A percentile compares a stretch with the other conserved stretches of the same genome.
These are phyloP conservation scores for Candida ficus DNA, from an alignment of 805 yeast species.

Conservation along the genomic window DNA sequence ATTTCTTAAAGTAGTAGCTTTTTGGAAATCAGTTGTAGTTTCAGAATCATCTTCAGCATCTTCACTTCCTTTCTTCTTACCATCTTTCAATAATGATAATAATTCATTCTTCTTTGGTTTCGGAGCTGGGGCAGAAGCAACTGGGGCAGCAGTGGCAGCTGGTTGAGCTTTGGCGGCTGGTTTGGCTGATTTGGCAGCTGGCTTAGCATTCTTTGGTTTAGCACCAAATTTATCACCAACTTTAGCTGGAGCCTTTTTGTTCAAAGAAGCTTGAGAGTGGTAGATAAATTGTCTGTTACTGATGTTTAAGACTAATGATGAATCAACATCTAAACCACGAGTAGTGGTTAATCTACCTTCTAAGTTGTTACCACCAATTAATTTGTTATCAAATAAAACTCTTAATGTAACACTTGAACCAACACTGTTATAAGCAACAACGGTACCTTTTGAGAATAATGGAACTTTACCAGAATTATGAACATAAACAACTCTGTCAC, in stretches of 20 bases:
- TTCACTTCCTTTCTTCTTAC: conserved; percentile 13
- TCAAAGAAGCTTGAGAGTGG: conserved; percentile 60
- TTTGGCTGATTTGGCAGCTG: neutral
- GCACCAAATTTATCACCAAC: conserved; percentile 3
- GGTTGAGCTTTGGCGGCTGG: neutral
- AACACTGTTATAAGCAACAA: conserved; percentile 65
- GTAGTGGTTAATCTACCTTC: conserved; percentile 72
- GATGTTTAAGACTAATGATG: conserved; percentile 75
- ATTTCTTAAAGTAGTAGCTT: conserved; percentile 8
- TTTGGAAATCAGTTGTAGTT: conserved; percentile 6
- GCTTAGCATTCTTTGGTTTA: neutral
- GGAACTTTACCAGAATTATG: conserved; percentile 89
- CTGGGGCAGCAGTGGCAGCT: conserved; percentile 1
- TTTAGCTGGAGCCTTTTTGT: conserved; percentile 17
- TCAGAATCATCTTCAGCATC: conserved; percentile 8
- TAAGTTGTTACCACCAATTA: conserved; percentile 77
- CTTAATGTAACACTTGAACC: conserved; percentile 54
- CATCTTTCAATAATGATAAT: conserved; percentile 38
- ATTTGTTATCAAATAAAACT: conserved; percentile 77
- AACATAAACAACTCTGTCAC: conserved; percentile 85
- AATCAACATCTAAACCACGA: conserved; percentile 81
- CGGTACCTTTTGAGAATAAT: conserved; percentile 82
- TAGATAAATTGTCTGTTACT: conserved; percentile 69
- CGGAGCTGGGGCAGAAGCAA: too few relatives aligned
- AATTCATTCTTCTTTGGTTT: conserved; percentile 32